A percentile compares a stretch with the other conserved stretches of the same genome.
Conservation (phyloP, 768 basidiomycete genomes). For the Leccinellum rugosiceps region DNA sequence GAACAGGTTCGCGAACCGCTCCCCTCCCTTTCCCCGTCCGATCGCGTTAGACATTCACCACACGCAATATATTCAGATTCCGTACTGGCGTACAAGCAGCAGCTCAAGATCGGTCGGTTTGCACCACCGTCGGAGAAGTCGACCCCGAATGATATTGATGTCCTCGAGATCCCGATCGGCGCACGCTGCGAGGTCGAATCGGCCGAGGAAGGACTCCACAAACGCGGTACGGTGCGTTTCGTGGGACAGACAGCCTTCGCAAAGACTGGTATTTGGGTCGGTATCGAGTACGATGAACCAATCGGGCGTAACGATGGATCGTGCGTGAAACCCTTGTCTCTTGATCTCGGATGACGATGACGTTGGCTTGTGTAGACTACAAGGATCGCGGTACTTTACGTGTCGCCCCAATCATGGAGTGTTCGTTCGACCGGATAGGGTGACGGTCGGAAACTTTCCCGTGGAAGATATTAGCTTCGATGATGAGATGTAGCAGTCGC, state of each 20-base stretch:
- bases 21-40: not conserved
- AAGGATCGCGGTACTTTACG: conserved; percentile 83
- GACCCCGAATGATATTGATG: conserved; percentile 15
- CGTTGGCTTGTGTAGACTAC: conserved; percentile 49
- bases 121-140: conserved; percentile 47
- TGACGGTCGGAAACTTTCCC: conserved; percentile 83
- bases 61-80: conserved; percentile 53
- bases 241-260: conserved; percentile 79
- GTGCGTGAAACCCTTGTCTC: conserved; percentile 47
- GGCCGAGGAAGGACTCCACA: conserved; percentile 61
- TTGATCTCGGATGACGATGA: not conserved
- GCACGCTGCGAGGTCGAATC: conserved; percentile 84
- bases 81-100: conserved; percentile 85
- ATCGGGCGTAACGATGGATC: conserved; percentile 94
- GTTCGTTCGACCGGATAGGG: conserved; percentile 82
- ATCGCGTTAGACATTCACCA: conserved; percentile 1
- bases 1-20: conserved; percentile 54
- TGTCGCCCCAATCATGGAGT: conserved; percentile 76
- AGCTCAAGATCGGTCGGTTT: conserved; percentile 86
- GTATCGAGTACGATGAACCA: conserved; percentile 94
- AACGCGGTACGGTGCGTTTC: conserved; percentile 83
- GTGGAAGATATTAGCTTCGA: conserved; percentile 75
- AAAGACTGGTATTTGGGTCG: conserved; percentile 73
- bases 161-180: conserved; percentile 58
- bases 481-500: conserved; percentile 57